Evolutionary conservation across 1,284 basidiomycete species (phyloP).

Genomic region (Malassezia japonica): DNA sequence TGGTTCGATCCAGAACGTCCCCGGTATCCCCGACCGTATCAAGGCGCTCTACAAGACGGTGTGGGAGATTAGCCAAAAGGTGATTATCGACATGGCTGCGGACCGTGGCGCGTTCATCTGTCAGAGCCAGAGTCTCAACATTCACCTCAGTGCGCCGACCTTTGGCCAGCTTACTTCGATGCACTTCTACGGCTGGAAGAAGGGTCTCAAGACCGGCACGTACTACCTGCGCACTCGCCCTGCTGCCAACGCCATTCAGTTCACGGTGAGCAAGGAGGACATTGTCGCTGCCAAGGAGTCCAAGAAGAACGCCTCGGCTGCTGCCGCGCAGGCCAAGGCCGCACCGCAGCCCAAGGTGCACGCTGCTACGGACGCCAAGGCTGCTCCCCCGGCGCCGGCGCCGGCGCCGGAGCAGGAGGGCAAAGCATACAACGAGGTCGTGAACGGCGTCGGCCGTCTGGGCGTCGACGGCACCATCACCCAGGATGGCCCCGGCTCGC

Average conservation of each 20-base stretch:
- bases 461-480: conserved; percentile 41
- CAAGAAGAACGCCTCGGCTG: conserved; percentile 19
- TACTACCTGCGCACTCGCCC: conserved; percentile 87
- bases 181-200: conserved; percentile 99
- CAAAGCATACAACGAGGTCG: conserved; percentile 11
- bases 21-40: conserved; percentile 47
- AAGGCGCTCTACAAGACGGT: conserved; percentile 95
- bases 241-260: conserved; percentile 91
- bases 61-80: conserved; percentile 99
- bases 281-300: conserved; percentile 63
- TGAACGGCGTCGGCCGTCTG: conserved; percentile 33
- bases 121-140: conserved; percentile 72
- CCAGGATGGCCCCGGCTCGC: conserved; percentile 31
- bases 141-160: conserved; percentile 84
- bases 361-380: neutral
- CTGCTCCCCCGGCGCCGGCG: neutral
- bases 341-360: conserved; percentile 2
- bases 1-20: conserved; percentile 65
- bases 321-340: neutral
- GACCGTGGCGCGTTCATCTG: conserved; percentile 98
- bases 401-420: neutral
- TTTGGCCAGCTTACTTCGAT: conserved; percentile 77
- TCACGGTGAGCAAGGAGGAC: conserved; percentile 75
- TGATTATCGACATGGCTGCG: conserved; percentile 90
- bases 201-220: conserved; percentile 82